Evolutionary conservation across 768 basidiomycete species (phyloP), one percentile per base, ranked within the genome.

Genomic region (Gymnopilus junonius): DNA sequence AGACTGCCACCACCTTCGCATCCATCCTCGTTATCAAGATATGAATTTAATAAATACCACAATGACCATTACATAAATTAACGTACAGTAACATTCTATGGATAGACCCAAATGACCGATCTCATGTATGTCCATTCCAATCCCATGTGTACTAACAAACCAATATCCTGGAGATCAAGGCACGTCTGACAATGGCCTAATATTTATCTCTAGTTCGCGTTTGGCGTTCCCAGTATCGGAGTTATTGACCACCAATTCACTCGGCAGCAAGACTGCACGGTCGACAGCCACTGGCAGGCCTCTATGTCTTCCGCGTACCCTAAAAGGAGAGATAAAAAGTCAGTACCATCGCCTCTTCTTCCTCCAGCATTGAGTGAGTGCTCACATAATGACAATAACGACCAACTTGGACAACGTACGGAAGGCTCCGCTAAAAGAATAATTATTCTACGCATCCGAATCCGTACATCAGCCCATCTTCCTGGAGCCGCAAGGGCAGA

Each of bases 251-350:
- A 74, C 65, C 56, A 80, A 67, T 29, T 81, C 80, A n/a, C 55
- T 72, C 4, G 80, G 80, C 1, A 80, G 69, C 29, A 78, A 59
- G 6, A 81, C 76, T 8, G 89, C 87, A 56, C 87, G 80, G 74
- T 90, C 88, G 17, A 91, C 82, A 3, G 88, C 88, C 11, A 89
- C 84, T 34, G 88, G 88, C 3, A 90, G 67, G 1, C 90, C 91
- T 67, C 91, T 81, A 73, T 92, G 91, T 14, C 90, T 78, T 0
- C 91, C 90, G 50, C 92, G 85, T 40, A 94, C 75, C 83, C 83
- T 84, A 58, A 43, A 20, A 29, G 32, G 39, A 29, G 21, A 40
- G 14, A 31, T 11, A 50, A 23, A n/a, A 43, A 17, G 35, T 43
- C 29, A 55, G 17, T 15, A n/a, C 10, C n/a, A n/a, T n/a, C n/a